phyloP scores from a whole-genome alignment of 305 asterid genomes.

The Plantago lanceolata region DNA sequence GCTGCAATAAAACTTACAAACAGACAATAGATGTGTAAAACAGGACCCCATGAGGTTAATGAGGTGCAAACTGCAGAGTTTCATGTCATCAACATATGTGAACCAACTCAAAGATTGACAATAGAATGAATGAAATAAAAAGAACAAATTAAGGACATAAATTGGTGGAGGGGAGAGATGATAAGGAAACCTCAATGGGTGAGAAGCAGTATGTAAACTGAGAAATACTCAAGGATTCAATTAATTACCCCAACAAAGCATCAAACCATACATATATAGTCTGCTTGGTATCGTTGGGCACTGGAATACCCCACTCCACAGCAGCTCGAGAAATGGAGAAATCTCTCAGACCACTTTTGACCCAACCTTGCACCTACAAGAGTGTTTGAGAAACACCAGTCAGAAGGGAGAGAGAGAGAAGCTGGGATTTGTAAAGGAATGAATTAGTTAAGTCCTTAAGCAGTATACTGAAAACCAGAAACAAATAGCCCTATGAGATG shows the following conservation, averaged over 20 bases:
- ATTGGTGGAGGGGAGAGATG: background rate
- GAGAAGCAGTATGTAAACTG: background rate
- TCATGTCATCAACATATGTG: background rate
- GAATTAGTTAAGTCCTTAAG: constrained; percentile 3
- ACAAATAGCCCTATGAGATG: constrained; percentile 4
- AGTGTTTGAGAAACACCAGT: constrained; percentile 13
- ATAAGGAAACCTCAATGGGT: constrained; percentile 4
- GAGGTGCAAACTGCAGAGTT: background rate
- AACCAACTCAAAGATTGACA: background rate
- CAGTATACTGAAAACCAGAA: constrained; percentile 6
- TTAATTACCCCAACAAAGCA: constrained; percentile 89
- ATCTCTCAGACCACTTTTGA: constrained; percentile 82
- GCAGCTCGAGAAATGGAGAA: constrained; percentile 91
- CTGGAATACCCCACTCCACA: constrained; percentile 90
- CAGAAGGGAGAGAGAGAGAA: constrained; percentile 23
- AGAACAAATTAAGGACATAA: background rate
- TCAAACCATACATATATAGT: constrained; percentile 99
- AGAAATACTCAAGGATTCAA: constrained; percentile 20
- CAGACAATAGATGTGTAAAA: too few species aligned
- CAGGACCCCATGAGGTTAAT: background rate
- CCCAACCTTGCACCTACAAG: constrained; percentile 91
- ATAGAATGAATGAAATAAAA: background rate
- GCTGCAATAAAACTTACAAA: too few species aligned
- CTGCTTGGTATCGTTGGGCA: constrained; percentile 77
- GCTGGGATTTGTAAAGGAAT: constrained; percentile 10